A percentile compares a stretch with the other conserved stretches of the same genome.
Evolutionary conservation across 495 filamentous ascomycete species (phyloP).

Genomic region (Xylaria venustula): DNA sequence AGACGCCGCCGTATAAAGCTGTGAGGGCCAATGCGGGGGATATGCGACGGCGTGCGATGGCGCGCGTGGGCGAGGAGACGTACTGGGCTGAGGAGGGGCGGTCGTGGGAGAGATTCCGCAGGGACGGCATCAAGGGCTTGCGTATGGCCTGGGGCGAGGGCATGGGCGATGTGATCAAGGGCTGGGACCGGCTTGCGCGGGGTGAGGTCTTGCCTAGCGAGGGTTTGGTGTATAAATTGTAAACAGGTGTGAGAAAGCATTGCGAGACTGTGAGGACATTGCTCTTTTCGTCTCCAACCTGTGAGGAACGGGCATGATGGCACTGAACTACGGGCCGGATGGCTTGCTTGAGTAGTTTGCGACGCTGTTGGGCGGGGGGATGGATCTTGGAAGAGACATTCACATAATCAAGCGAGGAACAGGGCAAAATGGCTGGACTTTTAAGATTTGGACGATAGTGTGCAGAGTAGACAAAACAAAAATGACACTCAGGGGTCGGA

Average conservation of each 20-base stretch:
- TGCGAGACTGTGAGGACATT: not conserved
- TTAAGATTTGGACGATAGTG: too few species aligned
- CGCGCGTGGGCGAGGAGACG: constrained; percentile 23
- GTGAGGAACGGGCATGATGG: too few species aligned
- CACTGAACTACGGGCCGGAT: too few species aligned
- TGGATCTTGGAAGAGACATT: too few species aligned
- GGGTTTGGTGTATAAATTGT: constrained; percentile 41
- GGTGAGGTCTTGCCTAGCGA: constrained; percentile 43
- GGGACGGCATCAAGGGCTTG: constrained; percentile 32
- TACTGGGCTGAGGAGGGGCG: constrained; percentile 29
- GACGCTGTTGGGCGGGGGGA: too few species aligned
- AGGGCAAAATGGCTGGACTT: too few species aligned
- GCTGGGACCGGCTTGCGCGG: constrained; percentile 43
- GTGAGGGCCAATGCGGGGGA: constrained; percentile 44
- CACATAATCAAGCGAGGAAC: too few species aligned
- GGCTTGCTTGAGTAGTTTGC: too few species aligned
- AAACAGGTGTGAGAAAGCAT: not conserved
- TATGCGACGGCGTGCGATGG: constrained; percentile 38
- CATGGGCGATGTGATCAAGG: constrained; percentile 38
- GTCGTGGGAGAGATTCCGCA: constrained; percentile 37
- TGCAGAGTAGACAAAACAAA: too few species aligned
- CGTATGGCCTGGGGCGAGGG: constrained; percentile 45
- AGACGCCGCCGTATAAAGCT: constrained; percentile 17
- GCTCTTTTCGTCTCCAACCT: too few species aligned
- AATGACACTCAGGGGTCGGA: too few species aligned